A percentile compares a stretch with the other conserved stretches of the same genome.
Conservation (phyloP, 768 basidiomycete species). For the Hygrocybe coccinea region DNA sequence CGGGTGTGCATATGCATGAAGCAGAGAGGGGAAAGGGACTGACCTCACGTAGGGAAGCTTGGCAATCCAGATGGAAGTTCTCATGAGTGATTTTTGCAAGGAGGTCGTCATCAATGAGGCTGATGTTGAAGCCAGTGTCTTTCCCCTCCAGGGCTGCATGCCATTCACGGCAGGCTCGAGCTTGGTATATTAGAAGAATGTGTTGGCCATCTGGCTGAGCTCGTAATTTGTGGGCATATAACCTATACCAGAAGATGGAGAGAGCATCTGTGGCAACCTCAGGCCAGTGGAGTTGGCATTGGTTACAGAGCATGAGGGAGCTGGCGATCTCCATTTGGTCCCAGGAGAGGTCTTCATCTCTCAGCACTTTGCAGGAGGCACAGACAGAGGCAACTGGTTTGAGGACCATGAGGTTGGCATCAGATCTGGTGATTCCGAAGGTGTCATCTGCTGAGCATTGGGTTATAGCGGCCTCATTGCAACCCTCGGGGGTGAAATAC, state of each 20-base stretch:
- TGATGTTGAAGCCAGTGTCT: constrained; percentile 7
- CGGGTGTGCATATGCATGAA: no score
- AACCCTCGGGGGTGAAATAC: constrained; percentile 12
- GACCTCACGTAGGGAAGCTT: neutral
- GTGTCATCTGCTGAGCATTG: constrained; percentile 7
- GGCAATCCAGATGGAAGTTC: neutral
- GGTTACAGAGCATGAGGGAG: neutral
- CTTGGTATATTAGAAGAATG: constrained; percentile 10
- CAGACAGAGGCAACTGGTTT: constrained; percentile 12
- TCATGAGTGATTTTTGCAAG: neutral
- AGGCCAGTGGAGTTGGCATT: constrained; percentile 7
- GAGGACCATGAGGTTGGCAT: constrained; percentile 9
- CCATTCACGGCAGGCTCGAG: constrained; percentile 11
- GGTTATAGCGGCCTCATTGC: neutral
- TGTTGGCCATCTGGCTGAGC: constrained; percentile 3
- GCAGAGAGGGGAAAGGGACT: neutral
- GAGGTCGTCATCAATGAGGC: neutral
- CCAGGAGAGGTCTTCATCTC: constrained; percentile 19
- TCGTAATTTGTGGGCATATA: constrained; percentile 11
- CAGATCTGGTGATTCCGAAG: constrained; percentile 8
- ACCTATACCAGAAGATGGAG: constrained; percentile 9
- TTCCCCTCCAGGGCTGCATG: constrained; percentile 2
- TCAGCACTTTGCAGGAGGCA: constrained; percentile 10
- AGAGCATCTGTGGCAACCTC: constrained; percentile 4
- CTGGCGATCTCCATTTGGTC: constrained; percentile 17